Evolutionary conservation across 306 rosid genomes (phyloP).

Genomic region (Rubus idaeus): DNA sequence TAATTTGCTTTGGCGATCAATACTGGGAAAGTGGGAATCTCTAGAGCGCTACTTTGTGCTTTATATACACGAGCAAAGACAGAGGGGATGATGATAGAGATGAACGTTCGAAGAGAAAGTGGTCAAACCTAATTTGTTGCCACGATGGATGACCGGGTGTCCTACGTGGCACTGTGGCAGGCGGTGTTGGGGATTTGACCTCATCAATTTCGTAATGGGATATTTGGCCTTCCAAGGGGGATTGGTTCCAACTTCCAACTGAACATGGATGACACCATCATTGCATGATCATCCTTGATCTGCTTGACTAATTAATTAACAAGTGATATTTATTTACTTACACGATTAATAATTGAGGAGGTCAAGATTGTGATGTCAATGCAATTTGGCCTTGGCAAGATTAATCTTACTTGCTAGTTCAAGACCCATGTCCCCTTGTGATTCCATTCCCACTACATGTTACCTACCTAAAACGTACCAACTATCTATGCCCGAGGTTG

Average conservation of each 20-base stretch:
- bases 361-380: slow-evolving; percentile 18
- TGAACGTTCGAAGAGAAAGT: neutral
- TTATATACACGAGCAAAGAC: neutral
- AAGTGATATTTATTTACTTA: neutral
- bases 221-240: neutral
- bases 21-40: neutral
- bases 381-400: neutral
- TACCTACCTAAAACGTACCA: neutral
- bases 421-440: neutral
- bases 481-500: neutral
- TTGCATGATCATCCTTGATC: neutral
- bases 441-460: neutral
- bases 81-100: neutral
- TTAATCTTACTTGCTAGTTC: neutral
- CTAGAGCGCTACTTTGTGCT: neutral
- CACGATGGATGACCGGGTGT: slow-evolving; percentile 33
- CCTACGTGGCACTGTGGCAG: slow-evolving; percentile 31
- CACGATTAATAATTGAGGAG: neutral
- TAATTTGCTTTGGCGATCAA: neutral
- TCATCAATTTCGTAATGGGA: neutral
- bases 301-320: neutral
- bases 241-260: slow-evolving; percentile 22
- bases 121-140: slow-evolving; percentile 43
- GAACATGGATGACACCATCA: neutral
- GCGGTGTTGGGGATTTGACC: slow-evolving; percentile 22